Percentiles rank a stretch among this genome's conserved stretches.
Evolutionary conservation across 192 early-diverging fungal genomes (phyloP).

Genomic region (Linnemannia schmuckeri): DNA sequence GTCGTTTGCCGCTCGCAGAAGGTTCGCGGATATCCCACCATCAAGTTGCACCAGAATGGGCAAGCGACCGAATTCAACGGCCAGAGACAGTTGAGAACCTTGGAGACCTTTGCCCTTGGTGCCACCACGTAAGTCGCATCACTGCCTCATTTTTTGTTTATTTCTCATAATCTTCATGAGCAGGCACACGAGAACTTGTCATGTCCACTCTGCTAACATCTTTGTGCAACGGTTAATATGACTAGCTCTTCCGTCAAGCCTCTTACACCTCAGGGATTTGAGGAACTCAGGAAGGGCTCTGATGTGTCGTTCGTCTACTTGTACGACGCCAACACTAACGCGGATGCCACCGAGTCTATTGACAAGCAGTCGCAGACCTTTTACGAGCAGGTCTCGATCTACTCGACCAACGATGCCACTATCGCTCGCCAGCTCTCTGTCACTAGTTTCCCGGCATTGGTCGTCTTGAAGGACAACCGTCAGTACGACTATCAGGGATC

Average conservation of each 20-base stretch:
- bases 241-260: slow-evolving; percentile 38
- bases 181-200: not conserved
- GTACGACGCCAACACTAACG: slow-evolving; percentile 61
- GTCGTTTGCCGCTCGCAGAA: slow-evolving; percentile 73
- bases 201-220: not conserved
- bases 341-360: slow-evolving; percentile 41
- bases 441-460: slow-evolving; percentile 59
- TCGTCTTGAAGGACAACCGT: slow-evolving; percentile 74
- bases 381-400: slow-evolving; percentile 54
- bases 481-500: slow-evolving; percentile 41
- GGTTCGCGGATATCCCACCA: slow-evolving; percentile 89
- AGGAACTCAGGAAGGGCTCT: slow-evolving; percentile 50
- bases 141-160: not conserved
- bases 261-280: slow-evolving; percentile 52
- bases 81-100: slow-evolving; percentile 7
- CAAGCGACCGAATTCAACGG: slow-evolving; percentile 13
- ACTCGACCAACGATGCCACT: slow-evolving; percentile 50
- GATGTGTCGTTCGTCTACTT: slow-evolving; percentile 70
- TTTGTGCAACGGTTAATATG: not conserved
- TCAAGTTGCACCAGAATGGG: slow-evolving; percentile 72
- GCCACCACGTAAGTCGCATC: slow-evolving; percentile 30
- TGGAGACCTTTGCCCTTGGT: slow-evolving; percentile 43
- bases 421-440: slow-evolving; percentile 30
- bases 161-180: too few relatives aligned
- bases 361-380: slow-evolving; percentile 31